A percentile compares a stretch with the other conserved stretches of the same genome.
phyloP scores from a whole-genome alignment of 164 flowering plant genomes.

The Protea cynaroides region DNA sequence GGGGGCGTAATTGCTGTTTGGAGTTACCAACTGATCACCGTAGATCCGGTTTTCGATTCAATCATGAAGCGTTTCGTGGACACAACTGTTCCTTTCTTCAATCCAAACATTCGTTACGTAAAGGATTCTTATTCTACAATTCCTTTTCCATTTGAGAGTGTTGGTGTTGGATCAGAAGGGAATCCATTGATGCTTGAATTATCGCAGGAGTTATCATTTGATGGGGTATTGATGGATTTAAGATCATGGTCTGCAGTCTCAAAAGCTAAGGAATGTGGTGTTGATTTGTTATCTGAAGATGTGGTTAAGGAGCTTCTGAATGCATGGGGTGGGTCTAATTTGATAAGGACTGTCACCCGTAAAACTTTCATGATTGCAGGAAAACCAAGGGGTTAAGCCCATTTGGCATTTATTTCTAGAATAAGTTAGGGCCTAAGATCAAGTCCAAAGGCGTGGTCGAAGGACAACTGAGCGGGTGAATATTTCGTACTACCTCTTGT shows the following conservation, averaged over 20 bases:
- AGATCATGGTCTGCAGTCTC: conserved; percentile 20
- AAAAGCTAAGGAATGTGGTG: conserved; percentile 28
- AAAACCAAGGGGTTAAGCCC: not conserved
- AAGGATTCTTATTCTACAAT: conserved; percentile 13
- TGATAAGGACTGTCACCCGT: not conserved
- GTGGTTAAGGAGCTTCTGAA: conserved; percentile 17
- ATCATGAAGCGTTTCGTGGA: conserved; percentile 20
- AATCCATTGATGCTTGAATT: conserved; percentile 17
- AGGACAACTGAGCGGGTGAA: too few species aligned
- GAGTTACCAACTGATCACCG: conserved; percentile 50
- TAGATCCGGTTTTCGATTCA: conserved; percentile 28
- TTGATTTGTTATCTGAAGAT: conserved; percentile 21
- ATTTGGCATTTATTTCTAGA: too few species aligned
- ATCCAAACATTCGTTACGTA: conserved; percentile 1
- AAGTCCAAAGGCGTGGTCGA: too few species aligned
- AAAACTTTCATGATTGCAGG: conserved; percentile 13
- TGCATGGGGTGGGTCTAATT: conserved; percentile 17
- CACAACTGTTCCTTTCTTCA: conserved; percentile 12
- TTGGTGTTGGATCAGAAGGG: conserved; percentile 13
- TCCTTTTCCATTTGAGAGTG: conserved; percentile 24
- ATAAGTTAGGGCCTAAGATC: too few species aligned
- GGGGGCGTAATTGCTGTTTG: conserved; percentile 68
- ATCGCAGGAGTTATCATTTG: conserved; percentile 15
- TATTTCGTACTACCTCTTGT: too few species aligned
- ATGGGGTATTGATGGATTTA: conserved; percentile 14